Base-by-base conservation (phyloP, 192 early-diverging fungal genomes). In the Entophlyctis luteolus region DNA sequence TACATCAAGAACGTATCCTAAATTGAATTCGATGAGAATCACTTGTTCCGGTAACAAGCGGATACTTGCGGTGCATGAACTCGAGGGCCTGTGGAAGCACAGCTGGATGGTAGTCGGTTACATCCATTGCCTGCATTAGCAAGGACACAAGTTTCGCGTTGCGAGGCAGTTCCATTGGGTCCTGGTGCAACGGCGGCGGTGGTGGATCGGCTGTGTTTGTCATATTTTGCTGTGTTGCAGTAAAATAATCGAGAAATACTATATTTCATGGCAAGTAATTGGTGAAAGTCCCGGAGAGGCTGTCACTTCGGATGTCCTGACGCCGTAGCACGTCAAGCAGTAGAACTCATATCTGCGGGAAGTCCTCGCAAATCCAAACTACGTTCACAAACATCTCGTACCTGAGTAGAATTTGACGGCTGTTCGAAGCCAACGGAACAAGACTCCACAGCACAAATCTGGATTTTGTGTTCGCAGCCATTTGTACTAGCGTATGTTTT, bases 41-140 rank as follows among this genome's bases (percentile, higher is more conserved):
- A n/a, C 25, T n/a, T 46, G 45, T n/a, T n/a, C n/a, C n/a, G n/a
- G n/a, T n/a, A 55, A 27, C 4, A 32, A 55, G 6, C 20, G 4
- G 20, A 32, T 16, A 55, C 60, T 23, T 22, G 91, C 91, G 75
- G 77, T 97, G 90, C 42, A 91, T 86, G 76, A 96, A 96, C 78
- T 99, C 95, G 16, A 96, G 80, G 46, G 97, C 71, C 66, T 93
- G 93, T 54, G 91, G 90, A 25, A 95, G 87, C 25, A 96, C 94
- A 72, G 88, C 85, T 4, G 92, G 91, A 59, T 95, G 93, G 72
- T 89, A 94, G 66, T 96, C 92, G 37, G 89, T 82, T 8, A 99
- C 82, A 1, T 88, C 92, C 33, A 90, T 85, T 16, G 91, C 87
- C 59, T 91, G 88, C 48, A 97, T 70, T 14, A 97, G 81, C 60